Evolutionary conservation across 2,329 filamentous ascomycete species (phyloP), one percentile per base, ranked within the genome.

Genomic region (Penicillium brevicompactum): DNA sequence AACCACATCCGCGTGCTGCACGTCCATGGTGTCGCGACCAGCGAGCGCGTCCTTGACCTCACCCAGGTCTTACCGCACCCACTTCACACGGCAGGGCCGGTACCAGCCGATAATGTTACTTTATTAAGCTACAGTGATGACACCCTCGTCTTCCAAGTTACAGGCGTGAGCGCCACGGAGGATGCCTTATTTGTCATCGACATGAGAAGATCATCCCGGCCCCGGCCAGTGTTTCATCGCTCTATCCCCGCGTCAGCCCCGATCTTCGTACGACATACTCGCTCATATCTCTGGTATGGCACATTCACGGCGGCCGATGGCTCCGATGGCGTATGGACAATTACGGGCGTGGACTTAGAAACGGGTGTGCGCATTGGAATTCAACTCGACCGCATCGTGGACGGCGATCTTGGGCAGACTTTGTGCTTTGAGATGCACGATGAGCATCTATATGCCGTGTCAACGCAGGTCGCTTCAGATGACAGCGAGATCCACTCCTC

Each of bases 341-440:
- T 91, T 31, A 74, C 78, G 30, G 82, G 82, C 2, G 82, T 82
- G 57, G 68, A 82, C 57, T 70, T 88, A 34, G 49, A 57, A 8
- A 70, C 67, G 1, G 57, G 66, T 2, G 67, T 67, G n/a, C 80
- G 78, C 73, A 67, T 79, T 18, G 6, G 37, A 4, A 59, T 63
- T 27, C 22, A 32, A 2, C 49, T 64, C 6, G 57, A 62, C 11
- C 50, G 48, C n/a, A 46, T 58, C 7, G 53, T 58, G 2, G 61
- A 55, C 24, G 59, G 56, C 16, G 87, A 89, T 44, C 79, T 91
- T 31, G 87, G 86, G 5, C 82, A 82, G 10, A 86, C 84, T 0
- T 77, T 90, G n/a, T 88, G 84, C 57, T 92, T 92, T 65, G 87
- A 89, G 57, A 82, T 92, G 16, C 78, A 89, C 57, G 78, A 85